Base-by-base conservation (phyloP, 306 rosid species). In the Vigna radiata region DNA sequence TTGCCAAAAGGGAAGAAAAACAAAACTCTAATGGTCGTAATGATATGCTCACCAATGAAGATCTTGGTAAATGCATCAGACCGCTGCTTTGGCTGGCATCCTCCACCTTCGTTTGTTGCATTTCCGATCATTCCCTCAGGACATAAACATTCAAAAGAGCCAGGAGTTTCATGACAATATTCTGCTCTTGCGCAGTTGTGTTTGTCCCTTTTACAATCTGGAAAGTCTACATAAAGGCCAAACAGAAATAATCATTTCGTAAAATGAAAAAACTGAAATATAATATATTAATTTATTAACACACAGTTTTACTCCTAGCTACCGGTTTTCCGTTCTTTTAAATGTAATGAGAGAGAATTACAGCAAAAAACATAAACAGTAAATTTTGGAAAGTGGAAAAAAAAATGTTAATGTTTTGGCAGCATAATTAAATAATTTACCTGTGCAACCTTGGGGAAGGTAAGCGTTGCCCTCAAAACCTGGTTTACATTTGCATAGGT, bases 41-140 rank as follows among this genome's bases (percentile, higher is more conserved):
- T 13, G 27, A 58, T 12, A 12, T 31, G 6, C 71, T 68, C 55
- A 83, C 55, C 72, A 8, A 68, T n/a, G 37, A 12, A 33, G 43
- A 23, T 5, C 2, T 8, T 61, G 2, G 44, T 13, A 59, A 4
- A 16, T 11, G n/a, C 9, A 0, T 63, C 64, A 12, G 14, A 0
- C 12, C 0, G 17, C 4, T 58, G 37, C 37, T 13, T 25, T 58
- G 13, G 17, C 1, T 2, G 31, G 21, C 84, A 81, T 4, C 65
- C 25, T n/a, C 17, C 39, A 6, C 1, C 39, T 10, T 0, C 21
- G 7, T 10, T 56, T 66, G 37, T 60, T 29, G 76, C 80, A 56
- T 74, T 19, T 25, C 84, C 80, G 0, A 31, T 1, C 3, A 16
- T 7, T 3, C 72, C 65, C 0, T 19, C 2, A 0, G 49, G 68